Conservation (phyloP, 371 early-diverging fungal species). For the Mycotypha africana region DNA sequence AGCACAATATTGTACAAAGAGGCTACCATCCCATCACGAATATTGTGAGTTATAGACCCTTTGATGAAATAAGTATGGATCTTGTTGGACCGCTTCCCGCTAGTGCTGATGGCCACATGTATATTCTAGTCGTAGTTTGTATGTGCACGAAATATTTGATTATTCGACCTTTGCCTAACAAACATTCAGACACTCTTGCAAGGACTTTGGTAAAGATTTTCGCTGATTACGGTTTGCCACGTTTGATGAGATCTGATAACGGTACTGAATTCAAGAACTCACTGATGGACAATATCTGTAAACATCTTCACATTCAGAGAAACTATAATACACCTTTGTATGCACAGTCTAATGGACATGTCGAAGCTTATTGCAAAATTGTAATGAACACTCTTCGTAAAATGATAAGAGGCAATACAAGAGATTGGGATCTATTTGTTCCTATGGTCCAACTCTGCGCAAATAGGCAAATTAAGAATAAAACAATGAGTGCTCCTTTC, state of each 20-base stretch:
- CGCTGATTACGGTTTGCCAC: constrained; percentile 17
- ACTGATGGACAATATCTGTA: background rate
- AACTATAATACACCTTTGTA: constrained; percentile 15
- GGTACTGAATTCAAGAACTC: constrained; percentile 21
- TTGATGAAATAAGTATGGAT: constrained; percentile 12
- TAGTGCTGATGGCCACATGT: constrained; percentile 4
- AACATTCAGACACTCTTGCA: constrained; percentile 14
- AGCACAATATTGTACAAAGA: constrained; percentile 5
- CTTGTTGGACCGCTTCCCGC: constrained; percentile 5
- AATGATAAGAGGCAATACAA: background rate
- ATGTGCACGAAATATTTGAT: constrained; percentile 20
- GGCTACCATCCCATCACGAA: constrained; percentile 8
- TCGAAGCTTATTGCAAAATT: constrained; percentile 16
- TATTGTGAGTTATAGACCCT: constrained; percentile 2
- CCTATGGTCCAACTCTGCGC: constrained; percentile 15
- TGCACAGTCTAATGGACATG: constrained; percentile 20
- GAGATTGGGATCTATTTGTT: constrained; percentile 21
- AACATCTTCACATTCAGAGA: constrained; percentile 12
- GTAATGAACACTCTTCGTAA: constrained; percentile 7
- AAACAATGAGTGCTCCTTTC: constrained; percentile 8
- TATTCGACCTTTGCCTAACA: constrained; percentile 13
- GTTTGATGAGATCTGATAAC: constrained; percentile 19
- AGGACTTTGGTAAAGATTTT: constrained; percentile 11
- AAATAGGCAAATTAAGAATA: background rate
- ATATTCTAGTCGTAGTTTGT: constrained; percentile 17